Conservation (phyloP, 1,284 basidiomycete genomes). For the Puccinia triticina region DNA sequence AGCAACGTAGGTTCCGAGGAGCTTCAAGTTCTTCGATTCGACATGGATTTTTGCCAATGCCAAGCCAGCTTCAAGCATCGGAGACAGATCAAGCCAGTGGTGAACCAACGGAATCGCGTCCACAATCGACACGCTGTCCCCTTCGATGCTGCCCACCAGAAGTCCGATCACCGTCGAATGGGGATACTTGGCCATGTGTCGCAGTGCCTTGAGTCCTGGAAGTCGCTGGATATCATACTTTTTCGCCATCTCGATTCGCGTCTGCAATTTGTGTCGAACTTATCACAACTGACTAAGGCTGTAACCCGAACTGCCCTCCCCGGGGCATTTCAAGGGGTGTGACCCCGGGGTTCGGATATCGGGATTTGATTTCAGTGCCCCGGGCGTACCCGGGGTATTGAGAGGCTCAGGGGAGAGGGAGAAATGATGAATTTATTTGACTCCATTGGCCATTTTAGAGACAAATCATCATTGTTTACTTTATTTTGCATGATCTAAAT, state of each 20-base stretch:
- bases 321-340: too few relatives aligned
- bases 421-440: too few relatives aligned
- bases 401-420: too few relatives aligned
- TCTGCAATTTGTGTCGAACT: background rate
- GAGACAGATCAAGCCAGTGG: constrained; percentile 41
- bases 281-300: background rate
- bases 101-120: constrained; percentile 43
- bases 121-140: constrained; percentile 3
- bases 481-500: too few relatives aligned
- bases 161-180: constrained; percentile 42
- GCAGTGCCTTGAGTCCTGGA: constrained; percentile 20
- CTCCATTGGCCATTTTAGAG: too few relatives aligned
- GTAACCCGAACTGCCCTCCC: too few relatives aligned
- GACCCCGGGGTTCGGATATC: too few relatives aligned
- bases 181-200: constrained; percentile 38
- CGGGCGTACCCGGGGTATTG: too few relatives aligned
- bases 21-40: constrained; percentile 10
- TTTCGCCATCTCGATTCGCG: constrained; percentile 32
- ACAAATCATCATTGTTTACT: too few relatives aligned
- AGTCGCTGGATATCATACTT: background rate
- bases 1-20: constrained; percentile 42
- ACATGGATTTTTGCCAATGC: constrained; percentile 28
- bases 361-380: too few relatives aligned
- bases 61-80: constrained; percentile 42
- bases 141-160: constrained; percentile 16